These are phyloP conservation scores for Nakazawaea molendinolei DNA, from an alignment of 805 yeast genomes.

Conservation along the genomic window DNA sequence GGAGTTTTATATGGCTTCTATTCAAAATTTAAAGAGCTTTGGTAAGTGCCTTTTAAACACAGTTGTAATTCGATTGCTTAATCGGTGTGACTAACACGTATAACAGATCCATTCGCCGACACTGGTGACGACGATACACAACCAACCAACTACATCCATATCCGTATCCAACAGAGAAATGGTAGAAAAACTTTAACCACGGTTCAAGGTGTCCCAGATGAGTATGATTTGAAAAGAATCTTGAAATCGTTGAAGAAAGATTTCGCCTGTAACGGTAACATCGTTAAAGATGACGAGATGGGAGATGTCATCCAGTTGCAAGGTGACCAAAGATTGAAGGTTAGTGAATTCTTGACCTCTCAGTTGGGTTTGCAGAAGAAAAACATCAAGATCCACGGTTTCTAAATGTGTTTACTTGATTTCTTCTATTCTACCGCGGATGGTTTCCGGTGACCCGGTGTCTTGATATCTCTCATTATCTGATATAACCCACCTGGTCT, in stretches of 20 bases:
- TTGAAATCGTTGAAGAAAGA: slow-evolving; percentile 93
- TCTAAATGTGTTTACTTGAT: slow-evolving; percentile 46
- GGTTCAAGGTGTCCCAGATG: slow-evolving; percentile 94
- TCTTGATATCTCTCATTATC: no score
- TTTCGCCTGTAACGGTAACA: slow-evolving; percentile 98
- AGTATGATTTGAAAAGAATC: slow-evolving; percentile 91
- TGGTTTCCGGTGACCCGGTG: no score
- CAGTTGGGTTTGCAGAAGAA: slow-evolving; percentile 89
- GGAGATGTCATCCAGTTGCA: slow-evolving; percentile 97
- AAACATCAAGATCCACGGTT: slow-evolving; percentile 97
- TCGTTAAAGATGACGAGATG: slow-evolving; percentile 91
- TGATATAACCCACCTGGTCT: no score
- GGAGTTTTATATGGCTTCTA: slow-evolving; percentile 65
- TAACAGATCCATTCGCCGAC: slow-evolving; percentile 93
- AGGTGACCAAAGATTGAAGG: slow-evolving; percentile 98
- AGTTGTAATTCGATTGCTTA: no score
- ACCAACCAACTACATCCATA: slow-evolving; percentile 91
- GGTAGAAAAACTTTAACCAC: slow-evolving; percentile 98
- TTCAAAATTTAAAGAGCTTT: slow-evolving; percentile 82
- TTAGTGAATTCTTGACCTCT: slow-evolving; percentile 82
- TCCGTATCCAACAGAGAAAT: slow-evolving; percentile 99
- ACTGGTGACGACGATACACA: slow-evolving; percentile 99
- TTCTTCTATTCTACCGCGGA: no score
- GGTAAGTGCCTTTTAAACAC: slow-evolving; percentile 33
- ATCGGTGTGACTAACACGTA: background rate